Evolutionary conservation across 1,284 basidiomycete genomes (phyloP).

Genomic region (Ustilago xerochloae): DNA sequence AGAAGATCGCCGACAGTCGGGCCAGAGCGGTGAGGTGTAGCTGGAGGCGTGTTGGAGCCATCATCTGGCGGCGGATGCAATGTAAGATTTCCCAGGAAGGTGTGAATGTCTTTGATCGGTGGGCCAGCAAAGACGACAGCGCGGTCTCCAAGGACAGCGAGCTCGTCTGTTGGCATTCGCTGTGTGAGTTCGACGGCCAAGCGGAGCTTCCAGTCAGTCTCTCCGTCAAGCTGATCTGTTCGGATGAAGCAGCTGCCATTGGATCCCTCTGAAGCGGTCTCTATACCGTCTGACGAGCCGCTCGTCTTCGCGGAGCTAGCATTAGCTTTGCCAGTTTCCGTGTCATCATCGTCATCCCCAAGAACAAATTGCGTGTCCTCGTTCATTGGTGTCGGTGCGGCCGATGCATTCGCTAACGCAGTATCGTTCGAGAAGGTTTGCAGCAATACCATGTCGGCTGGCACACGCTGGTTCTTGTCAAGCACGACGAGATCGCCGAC

Average conservation of each 20-base stretch:
- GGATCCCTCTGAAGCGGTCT: conserved; percentile 71
- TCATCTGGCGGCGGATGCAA: conserved; percentile 71
- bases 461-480: conserved; percentile 97
- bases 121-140: conserved; percentile 77
- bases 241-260: conserved; percentile 95
- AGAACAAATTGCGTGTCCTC: conserved; percentile 46
- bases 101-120: conserved; percentile 96
- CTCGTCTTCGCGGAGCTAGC: not conserved
- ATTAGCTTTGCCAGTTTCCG: conserved; percentile 2
- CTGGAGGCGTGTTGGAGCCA: conserved; percentile 14
- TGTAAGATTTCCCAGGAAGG: conserved; percentile 92
- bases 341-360: conserved; percentile 51
- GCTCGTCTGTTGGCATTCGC: conserved; percentile 75
- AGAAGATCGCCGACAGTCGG: conserved; percentile 68
- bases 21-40: conserved; percentile 53
- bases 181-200: conserved; percentile 88
- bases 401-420: conserved; percentile 24
- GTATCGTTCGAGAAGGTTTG: conserved; percentile 74
- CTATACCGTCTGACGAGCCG: not conserved
- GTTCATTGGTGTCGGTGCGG: conserved; percentile 14
- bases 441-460: conserved; percentile 91
- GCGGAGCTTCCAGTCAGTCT: conserved; percentile 98
- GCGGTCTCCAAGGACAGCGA: conserved; percentile 73
- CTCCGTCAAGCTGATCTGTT: conserved; percentile 97
- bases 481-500: conserved; percentile 92